Base-by-base conservation (phyloP, 2,329 filamentous ascomycete genomes). In the Venturia effusa region DNA sequence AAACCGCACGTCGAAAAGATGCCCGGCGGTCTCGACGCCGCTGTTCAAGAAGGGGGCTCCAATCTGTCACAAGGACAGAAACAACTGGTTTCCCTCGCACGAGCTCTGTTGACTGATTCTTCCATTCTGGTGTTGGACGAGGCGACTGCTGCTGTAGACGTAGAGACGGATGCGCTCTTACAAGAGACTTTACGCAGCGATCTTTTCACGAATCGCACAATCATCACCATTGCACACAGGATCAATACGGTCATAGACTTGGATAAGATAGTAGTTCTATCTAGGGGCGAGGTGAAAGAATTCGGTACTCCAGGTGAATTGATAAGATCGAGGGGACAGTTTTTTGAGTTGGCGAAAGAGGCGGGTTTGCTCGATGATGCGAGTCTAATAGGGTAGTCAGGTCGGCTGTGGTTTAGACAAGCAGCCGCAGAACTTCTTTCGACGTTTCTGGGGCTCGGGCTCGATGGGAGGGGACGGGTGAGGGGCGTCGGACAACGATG, bases 101-200 rank as follows among this genome's bases (percentile, higher is more conserved):
- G 92, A 54, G 92, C 92, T 41, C 84, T 96, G 75, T 81, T 96
- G 61, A 93, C 92, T 11, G 92, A 91, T n/a, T 93, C 89, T 75
- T 96, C 96, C 75, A 96, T 96, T 70, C 82, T 96, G 65, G 90
- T 96, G 1, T 83, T 96, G 39, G 92, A 96, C 74, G 92, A 96
- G 80, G 92, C 92, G 64, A 96, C 92, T 32, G 82, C 83, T 63
- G 83, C 83, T 17, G 83, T 85, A 19, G 83, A 85, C 70, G 81
- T 85, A 61, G 81, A 85, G 74, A 85, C 83, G 3, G 81, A 85
- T 73, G 79, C 80, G 59, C 74, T 84, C 72, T 74, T 84, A 66
- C 83, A 85, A 73, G 78, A 79, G 57, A 84, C 82, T 32, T 71
- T 85, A 57, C 79, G 82, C 64, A 83, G 80, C 72, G 80, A 75